Percentiles rank a stretch among this genome's conserved stretches.
Evolutionary conservation across 2,329 filamentous ascomycete species (phyloP).

Genomic region (Reticulascus tulasneorum): DNA sequence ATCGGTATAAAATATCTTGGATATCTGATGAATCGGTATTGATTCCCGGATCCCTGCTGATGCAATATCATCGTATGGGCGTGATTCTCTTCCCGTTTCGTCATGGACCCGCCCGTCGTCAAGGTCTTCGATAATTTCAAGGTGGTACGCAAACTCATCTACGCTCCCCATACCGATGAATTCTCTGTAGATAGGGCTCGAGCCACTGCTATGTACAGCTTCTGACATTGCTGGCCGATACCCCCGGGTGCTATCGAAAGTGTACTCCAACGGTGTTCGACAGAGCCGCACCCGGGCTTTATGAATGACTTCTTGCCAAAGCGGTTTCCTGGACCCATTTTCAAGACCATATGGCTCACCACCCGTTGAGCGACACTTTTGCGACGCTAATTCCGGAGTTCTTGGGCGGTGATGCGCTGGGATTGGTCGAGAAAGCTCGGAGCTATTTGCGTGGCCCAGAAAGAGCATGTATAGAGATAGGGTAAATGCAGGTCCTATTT

Average conservation of each 20-base stretch:
- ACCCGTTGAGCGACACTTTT: too few species aligned
- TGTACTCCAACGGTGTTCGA: constrained; percentile 55
- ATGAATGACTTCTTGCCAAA: constrained; percentile 96
- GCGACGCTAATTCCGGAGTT: too few species aligned
- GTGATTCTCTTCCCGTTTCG: constrained; percentile 23
- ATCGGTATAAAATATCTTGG: constrained; percentile 91
- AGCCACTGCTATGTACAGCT: neutral
- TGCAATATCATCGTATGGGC: constrained; percentile 36
- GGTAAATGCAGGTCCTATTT: constrained; percentile 83
- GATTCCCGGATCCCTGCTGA: constrained; percentile 47
- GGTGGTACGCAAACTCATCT: constrained; percentile 67
- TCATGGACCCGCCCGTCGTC: constrained; percentile 54
- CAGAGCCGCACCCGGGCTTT: constrained; percentile 82
- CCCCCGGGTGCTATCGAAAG: constrained; percentile 37
- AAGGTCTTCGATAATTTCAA: constrained; percentile 79
- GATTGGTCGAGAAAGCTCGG: neutral
- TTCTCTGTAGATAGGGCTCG: too few species aligned
- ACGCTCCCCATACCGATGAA: constrained; percentile 20
- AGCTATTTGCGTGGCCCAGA: constrained; percentile 64
- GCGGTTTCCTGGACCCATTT: constrained; percentile 59
- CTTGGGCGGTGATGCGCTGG: neutral
- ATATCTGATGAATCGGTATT: constrained; percentile 58
- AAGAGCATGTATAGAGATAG: constrained; percentile 96
- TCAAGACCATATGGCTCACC: constrained; percentile 39
- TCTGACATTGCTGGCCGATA: constrained; percentile 18